Conservation (phyloP, 2,329 filamentous ascomycete genomes). For the Colletotrichum liaoningense region DNA sequence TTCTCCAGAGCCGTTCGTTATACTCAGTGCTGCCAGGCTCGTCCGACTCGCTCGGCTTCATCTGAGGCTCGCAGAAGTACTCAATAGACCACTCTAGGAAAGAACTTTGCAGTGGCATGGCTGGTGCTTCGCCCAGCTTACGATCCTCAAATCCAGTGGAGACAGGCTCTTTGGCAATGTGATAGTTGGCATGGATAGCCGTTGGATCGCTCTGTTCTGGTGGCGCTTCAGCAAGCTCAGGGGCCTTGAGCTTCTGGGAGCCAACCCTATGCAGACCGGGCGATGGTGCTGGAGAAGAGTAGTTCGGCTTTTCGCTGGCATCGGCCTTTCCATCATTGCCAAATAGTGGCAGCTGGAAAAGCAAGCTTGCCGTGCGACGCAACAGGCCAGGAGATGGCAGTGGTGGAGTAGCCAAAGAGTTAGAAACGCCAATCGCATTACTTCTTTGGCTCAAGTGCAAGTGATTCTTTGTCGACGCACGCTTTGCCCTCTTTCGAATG, state of each 20-base stretch:
- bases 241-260: conserved; percentile 54
- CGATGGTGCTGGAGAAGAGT: conserved; percentile 40
- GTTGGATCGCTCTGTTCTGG: conserved; percentile 81
- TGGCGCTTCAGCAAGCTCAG: conserved; percentile 61
- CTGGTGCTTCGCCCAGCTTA: conserved; percentile 67
- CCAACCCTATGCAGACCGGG: conserved; percentile 49
- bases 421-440: conserved; percentile 51
- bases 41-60: conserved; percentile 95
- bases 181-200: conserved; percentile 76
- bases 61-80: conserved; percentile 98
- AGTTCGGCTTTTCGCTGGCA: conserved; percentile 22
- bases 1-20: conserved; percentile 92
- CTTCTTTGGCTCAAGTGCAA: conserved; percentile 55
- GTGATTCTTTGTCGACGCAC: conserved; percentile 58
- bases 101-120: conserved; percentile 81
- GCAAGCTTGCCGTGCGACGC: conserved; percentile 72
- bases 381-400: conserved; percentile 68
- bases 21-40: conserved; percentile 97
- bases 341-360: conserved; percentile 69
- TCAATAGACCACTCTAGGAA: conserved; percentile 97
- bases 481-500: conserved; percentile 65
- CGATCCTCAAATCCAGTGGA: conserved; percentile 79
- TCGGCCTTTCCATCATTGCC: conserved; percentile 57
- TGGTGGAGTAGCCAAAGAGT: conserved; percentile 51
- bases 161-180: conserved; percentile 81